These are phyloP conservation scores for Lyophyllum decastes DNA, from an alignment of 768 basidiomycete genomes.

Conservation along the genomic window DNA sequence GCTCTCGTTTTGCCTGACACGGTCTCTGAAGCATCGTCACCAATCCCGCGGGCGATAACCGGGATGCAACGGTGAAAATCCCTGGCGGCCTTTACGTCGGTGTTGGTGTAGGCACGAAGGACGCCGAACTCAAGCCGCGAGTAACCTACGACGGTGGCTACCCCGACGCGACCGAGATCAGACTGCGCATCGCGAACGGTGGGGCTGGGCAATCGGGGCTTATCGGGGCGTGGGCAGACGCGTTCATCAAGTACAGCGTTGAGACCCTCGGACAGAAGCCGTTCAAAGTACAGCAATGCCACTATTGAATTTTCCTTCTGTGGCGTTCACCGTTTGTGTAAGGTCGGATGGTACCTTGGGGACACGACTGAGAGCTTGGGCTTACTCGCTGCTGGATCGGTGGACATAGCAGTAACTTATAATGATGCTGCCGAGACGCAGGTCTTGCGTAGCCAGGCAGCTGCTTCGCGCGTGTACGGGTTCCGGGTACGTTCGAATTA, in stretches of 20 bases:
- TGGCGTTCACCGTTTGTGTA: neutral
- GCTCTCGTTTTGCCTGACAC: neutral
- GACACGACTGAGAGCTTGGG: constrained; percentile 55
- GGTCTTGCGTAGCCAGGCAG: constrained; percentile 28
- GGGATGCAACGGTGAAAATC: neutral
- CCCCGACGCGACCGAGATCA: constrained; percentile 10
- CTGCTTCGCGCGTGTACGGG: constrained; percentile 38
- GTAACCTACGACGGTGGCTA: constrained; percentile 17
- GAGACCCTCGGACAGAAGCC: constrained; percentile 3
- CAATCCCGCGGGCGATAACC: neutral
- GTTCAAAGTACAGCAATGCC: constrained; percentile 5
- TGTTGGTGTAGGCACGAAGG: neutral
- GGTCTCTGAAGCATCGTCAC: neutral
- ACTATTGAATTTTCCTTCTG: neutral
- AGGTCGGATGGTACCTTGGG: constrained; percentile 60
- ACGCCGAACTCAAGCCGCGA: constrained; percentile 5
- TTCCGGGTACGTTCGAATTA: constrained; percentile 39
- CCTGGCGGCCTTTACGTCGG: neutral
- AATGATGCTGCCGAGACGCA: constrained; percentile 51
- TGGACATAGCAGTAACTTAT: constrained; percentile 55
- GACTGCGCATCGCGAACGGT: constrained; percentile 18
- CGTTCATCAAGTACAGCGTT: constrained; percentile 18
- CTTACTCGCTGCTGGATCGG: constrained; percentile 38
- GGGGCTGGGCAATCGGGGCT: constrained; percentile 21
- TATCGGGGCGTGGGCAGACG: constrained; percentile 20